These are phyloP conservation scores for Trichophyton schoenleinii DNA, from an alignment of 2,329 filamentous ascomycete genomes.

Conservation along the genomic window DNA sequence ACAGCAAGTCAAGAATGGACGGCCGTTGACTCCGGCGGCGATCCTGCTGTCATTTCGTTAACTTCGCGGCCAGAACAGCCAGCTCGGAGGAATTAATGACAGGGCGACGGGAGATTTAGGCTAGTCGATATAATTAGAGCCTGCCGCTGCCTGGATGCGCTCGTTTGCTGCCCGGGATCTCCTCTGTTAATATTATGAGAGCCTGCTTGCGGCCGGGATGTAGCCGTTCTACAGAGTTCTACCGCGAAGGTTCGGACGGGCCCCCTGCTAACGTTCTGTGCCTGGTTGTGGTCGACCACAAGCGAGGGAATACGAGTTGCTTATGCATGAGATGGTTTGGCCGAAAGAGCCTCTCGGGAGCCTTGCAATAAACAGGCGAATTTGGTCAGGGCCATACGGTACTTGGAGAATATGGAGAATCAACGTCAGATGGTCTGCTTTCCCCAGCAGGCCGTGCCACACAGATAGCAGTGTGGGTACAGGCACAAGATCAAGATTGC, in stretches of 20 bases:
- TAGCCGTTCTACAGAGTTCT: no score
- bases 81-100: background rate
- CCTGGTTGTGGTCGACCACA: no score
- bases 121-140: background rate
- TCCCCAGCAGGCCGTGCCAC: background rate
- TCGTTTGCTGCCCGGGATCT: background rate
- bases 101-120: background rate
- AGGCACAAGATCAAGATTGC: background rate
- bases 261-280: no score
- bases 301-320: no score
- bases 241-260: no score
- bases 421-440: no score
- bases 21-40: background rate
- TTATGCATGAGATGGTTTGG: no score
- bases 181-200: background rate
- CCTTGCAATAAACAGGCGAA: no score
- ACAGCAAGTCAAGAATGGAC: background rate
- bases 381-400: no score
- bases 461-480: background rate
- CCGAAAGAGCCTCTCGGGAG: no score
- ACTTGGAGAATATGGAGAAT: no score
- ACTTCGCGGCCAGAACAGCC: background rate
- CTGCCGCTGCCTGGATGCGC: background rate
- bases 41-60: background rate
- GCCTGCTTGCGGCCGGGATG: background rate